Percentiles rank a stretch among this genome's conserved stretches.
Conservation (phyloP, 2,329 filamentous ascomycete genomes). For the Davidsoniella australis region DNA sequence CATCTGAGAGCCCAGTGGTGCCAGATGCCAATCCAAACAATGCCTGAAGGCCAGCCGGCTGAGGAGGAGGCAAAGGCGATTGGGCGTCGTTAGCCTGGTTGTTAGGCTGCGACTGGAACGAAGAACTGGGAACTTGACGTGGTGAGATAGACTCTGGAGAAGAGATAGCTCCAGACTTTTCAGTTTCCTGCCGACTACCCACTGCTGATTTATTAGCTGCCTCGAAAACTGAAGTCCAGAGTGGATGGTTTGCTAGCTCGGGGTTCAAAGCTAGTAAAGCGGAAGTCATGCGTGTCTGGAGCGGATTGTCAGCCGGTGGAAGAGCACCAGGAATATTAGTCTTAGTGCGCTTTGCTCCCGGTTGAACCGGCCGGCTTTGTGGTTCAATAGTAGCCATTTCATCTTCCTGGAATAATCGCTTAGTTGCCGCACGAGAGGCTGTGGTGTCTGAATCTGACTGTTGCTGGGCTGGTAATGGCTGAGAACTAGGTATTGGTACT, state of each 20-base stretch:
- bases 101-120: no score
- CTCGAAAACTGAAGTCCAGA: constrained; percentile 1
- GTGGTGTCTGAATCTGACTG: neutral
- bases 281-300: constrained; percentile 1
- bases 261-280: constrained; percentile 5
- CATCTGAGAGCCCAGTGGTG: neutral
- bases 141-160: no score
- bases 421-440: no score
- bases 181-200: no score
- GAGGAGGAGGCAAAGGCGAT: no score
- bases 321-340: neutral
- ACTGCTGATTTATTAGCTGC: neutral
- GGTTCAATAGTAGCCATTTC: neutral
- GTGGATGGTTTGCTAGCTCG: constrained; percentile 3
- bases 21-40: neutral
- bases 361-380: neutral
- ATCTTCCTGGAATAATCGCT: no score
- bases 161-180: no score
- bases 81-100: no score
- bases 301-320: constrained; percentile 2
- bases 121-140: no score
- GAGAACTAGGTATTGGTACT: no score
- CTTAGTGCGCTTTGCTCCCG: neutral
- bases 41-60: neutral
- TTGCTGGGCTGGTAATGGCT: neutral